Conservation (phyloP, 2,329 filamentous ascomycete species). For the Curvularia sp. region DNA sequence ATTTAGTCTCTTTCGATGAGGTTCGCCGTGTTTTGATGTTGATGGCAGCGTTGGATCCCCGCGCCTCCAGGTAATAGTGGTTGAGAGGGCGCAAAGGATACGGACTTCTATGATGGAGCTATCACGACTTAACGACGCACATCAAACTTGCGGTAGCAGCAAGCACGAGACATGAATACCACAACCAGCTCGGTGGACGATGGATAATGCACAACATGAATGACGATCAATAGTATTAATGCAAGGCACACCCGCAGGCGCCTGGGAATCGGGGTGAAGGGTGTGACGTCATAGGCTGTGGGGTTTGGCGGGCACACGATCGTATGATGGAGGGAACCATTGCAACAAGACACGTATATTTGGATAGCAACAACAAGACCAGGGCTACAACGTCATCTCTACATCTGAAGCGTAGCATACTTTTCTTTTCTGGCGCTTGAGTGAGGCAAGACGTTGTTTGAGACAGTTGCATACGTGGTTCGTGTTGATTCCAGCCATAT, state of each 20-base stretch:
- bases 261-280: constrained; percentile 8
- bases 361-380: constrained; percentile 29
- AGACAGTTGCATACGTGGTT: neutral
- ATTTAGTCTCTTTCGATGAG: constrained; percentile 48
- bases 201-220: constrained; percentile 12
- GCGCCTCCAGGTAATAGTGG: constrained; percentile 6
- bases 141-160: constrained; percentile 27
- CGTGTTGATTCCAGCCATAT: neutral
- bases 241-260: constrained; percentile 49
- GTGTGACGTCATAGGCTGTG: constrained; percentile 39
- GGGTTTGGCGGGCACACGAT: constrained; percentile 26
- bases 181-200: constrained; percentile 13
- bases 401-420: constrained; percentile 3
- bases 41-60: constrained; percentile 4
- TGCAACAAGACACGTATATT: constrained; percentile 28
- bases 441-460: neutral
- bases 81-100: constrained; percentile 12
- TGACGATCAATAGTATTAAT: constrained; percentile 37
- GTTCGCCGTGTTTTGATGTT: neutral
- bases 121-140: constrained; percentile 28
- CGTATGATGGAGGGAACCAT: constrained; percentile 18
- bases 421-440: neutral
- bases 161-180: constrained; percentile 16
- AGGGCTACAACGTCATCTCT: constrained; percentile 21
- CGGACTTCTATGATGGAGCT: neutral